Evolutionary conservation across 2,329 filamentous ascomycete genomes (phyloP), one percentile per base, ranked within the genome.

Genomic region (Colletotrichum somersetense): DNA sequence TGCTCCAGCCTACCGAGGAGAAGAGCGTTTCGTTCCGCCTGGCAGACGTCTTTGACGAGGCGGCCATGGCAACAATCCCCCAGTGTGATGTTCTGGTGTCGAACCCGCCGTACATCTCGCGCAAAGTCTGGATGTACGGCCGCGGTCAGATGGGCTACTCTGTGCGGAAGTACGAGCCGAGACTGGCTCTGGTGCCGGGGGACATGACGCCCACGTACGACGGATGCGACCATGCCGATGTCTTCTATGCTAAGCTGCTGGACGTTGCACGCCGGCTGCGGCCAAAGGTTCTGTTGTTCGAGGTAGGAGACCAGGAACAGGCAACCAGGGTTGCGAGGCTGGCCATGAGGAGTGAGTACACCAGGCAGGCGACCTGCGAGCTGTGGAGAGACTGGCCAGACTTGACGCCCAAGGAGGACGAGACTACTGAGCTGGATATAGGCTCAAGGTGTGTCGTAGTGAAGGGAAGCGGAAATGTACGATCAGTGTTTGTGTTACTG

Each of bases 21-120:
- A 78, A 80, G 57, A 73, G 50, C 14, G 77, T 90, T 5, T 71
- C 74, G 1, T 90, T 92, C 73, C 76, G 80, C 20, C 78, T 81
- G 23, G 86, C 84, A 1, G 82, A 90, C 71, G 80, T 91, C 18
- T 89, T 90, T 73, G 77, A 79, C 8, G 80, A 85, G 20, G 77
- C 75, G 44, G 82, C 81, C 72, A 79, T 85, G 64, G 55, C 73
- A 3, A 42, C 68, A 2, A 71, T 83, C 2, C 56, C 77, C 1
- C 53, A 56, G 3, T 87, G 80, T 77, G 91, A 97, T 73, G 82
- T 98, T 5, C 81, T 99, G 1, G 88, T 96, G 46, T 93, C 93
- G 1, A 99, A 99, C 77, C 96, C 96, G 20, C 96, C 96, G 0
- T 98, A 98, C 79, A 91, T 98, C 62, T 97, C 95, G 2, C 83